Evolutionary conservation across 345 rosid genomes (phyloP), one percentile per base, ranked within the genome.

Genomic region (Reutealis trisperma): DNA sequence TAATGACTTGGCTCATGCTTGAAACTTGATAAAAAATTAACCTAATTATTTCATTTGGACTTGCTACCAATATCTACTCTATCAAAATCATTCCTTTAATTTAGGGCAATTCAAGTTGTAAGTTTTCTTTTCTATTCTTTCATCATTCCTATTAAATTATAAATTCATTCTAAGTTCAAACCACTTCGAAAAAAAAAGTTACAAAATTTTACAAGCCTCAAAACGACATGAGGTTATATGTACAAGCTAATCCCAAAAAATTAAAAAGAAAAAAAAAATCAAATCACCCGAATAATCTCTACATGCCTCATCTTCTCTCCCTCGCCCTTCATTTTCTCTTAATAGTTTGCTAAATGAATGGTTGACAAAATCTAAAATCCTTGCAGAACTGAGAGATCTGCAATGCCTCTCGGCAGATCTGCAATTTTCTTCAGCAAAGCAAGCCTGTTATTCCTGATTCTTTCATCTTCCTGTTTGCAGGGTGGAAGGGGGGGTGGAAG

Each of bases 351-450:
- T 30, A 22, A 66, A 54, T 60, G 63, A 6, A n/a, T 2, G 11
- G 63, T 12, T 1, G 18, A 34, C 24, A 58, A 62, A 63, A 8
- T 80, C 89, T 85, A 91, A 83, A 94, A 94, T 62, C 98, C 96
- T 0, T 96, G 97, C 86, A 94, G 87, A 79, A 87, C 74, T 44
- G 98, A 86, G 27, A 94, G 85, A 75, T 94, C 97, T 18, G 87
- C 92, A 30, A 92, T 85, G 73, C 98, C 98, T 80, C 47, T 85
- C 18, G 94, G 97, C 80, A 95, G 93, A 74, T 83, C 91, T 41
- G 97, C 91, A 77, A 89, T 86, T 83, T 87, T 86, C 80, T 85
- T 87, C 24, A 95, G 97, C 67, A 95, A 83, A 44, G 90, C 88
- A 61, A 93, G 94, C 82, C 97, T 89, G 89, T 90, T 94, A 73